Evolutionary conservation across 768 basidiomycete species (phyloP), one percentile per base, ranked within the genome.

Genomic region (Clathrus columnatus): DNA sequence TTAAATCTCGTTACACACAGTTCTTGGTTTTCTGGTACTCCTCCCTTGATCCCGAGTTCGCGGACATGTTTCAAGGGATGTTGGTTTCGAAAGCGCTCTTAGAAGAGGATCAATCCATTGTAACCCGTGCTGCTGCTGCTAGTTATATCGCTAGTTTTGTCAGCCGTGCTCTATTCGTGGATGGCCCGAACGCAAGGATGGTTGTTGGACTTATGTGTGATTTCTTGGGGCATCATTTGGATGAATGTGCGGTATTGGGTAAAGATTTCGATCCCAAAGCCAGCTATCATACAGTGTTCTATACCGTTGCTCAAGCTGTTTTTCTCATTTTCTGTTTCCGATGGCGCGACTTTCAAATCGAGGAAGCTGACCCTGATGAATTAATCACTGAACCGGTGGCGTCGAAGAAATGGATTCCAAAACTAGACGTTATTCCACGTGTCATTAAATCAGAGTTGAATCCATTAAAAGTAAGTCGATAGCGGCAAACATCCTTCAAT

Each of bases 301-400:
- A 97, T 66, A 92, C 94, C 1, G 86, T 95, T 28, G 72, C 83
- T 0, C 96, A 98, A 64, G 85, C 94, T 0, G 81, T 93, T 8
- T 94, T 99, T 66, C 77, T 98, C 60, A 91, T 99, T 60, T 99
- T 99, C 68, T 98, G 96, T 68, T 99, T 98, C 71, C 76, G 96
- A 10, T 98, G 95, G 95, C 73, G 90, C 58, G 96, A 98, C 60
- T 71, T 98, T 30, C 67, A 65, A 5, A 58, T 81, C 42, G 78
- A 74, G 21, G 77, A 75, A 21, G 80, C 76, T 32, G 72, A 68
- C 20, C 57, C 66, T 21, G 64, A 62, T 24, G 59, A 57, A 20
- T 16, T 54, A 26, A 44, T n/a, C 6, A 53, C 62, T 68, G 52
- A 50, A 64, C 50, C 70, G 32, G 51, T 60, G 63, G 26, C 62